Base-by-base conservation (phyloP, 441 rosid genomes). In the Omphalea diandra region DNA sequence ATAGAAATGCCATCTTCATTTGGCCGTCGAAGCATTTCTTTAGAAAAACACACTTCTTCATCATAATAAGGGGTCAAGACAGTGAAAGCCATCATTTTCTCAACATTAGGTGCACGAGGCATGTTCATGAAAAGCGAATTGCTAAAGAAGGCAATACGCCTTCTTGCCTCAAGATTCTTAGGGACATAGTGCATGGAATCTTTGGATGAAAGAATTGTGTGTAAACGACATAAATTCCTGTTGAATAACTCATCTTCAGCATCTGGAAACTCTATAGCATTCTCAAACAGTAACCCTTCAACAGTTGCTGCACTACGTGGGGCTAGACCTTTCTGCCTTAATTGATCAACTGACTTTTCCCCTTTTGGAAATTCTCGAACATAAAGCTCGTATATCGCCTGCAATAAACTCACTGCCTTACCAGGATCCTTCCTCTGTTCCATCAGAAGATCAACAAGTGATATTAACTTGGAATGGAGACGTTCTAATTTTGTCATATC, bases 31-130 rank as follows among this genome's bases (percentile, higher is more conserved):
- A 94, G 89, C 67, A 84, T 88, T 70, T 94, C 95, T 80, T 76
- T 85, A 79, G 87, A 83, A 83, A 82, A 94, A 15, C 88, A 73
- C 55, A 91, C 95, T 69, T 94, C 98, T 78, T 94, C 98, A 46
- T 84, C 87, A 73, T 91, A 91, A 79, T 94, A 91, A 35, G 98
- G 98, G 33, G 98, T 91, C 72, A 94, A 78, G 72, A 91, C 90
- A 66, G 91, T 90, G 79, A 94, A 91, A 44, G 97, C 89, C 97
- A 90, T 85, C 97, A 91, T 94, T 77, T 94, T 94, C 90, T 94
- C 98, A n/a, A 94, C 98, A 73, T 82, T 86, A 61, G 98, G 98
- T 59, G 98, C 94, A 78, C 75, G 97, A 32, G 98, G 98, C 88
- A 94, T 90, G 82, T 90, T 94, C 98, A 94, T 91, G 81, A 91